phyloP scores from a whole-genome alignment of 192 early-diverging fungal genomes.

The Entomortierella lignicola region DNA sequence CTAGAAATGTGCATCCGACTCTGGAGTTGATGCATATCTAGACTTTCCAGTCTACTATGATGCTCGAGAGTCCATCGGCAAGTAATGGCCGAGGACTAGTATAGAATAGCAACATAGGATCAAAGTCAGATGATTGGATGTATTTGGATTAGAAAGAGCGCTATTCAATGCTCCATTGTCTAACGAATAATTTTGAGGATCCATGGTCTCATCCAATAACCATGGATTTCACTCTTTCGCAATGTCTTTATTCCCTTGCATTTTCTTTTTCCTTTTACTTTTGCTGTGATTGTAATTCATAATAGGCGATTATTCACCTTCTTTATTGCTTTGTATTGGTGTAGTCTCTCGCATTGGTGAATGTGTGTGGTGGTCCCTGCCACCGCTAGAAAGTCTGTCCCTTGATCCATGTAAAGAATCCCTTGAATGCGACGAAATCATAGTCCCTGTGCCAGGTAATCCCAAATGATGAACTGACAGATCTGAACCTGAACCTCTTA shows the following conservation, averaged over 20 bases:
- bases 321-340: slow-evolving; percentile 34
- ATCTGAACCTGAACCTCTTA: slow-evolving; percentile 44
- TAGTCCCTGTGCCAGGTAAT: slow-evolving; percentile 1
- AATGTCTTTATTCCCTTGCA: not conserved
- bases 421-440: not conserved
- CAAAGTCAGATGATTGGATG: no score
- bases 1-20: slow-evolving; percentile 11
- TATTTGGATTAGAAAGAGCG: no score
- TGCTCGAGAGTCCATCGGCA: slow-evolving; percentile 4
- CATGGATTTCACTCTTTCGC: slow-evolving; percentile 2
- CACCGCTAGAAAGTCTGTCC: slow-evolving; percentile 17
- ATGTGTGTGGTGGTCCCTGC: slow-evolving; percentile 24
- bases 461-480: slow-evolving; percentile 36
- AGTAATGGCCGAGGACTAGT: no score
- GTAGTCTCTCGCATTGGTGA: slow-evolving; percentile 53
- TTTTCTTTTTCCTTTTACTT: not conserved
- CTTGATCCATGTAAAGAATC: slow-evolving; percentile 39
- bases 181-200: no score
- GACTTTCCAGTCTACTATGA: slow-evolving; percentile 7
- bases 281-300: not conserved
- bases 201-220: no score
- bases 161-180: no score
- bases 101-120: no score
- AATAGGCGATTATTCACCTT: slow-evolving; percentile 33
- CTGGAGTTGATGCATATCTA: slow-evolving; percentile 16